Evolutionary conservation across 2,329 filamentous ascomycete species (phyloP), one percentile per base, ranked within the genome.

Genomic region (Xylariaceae sp.): DNA sequence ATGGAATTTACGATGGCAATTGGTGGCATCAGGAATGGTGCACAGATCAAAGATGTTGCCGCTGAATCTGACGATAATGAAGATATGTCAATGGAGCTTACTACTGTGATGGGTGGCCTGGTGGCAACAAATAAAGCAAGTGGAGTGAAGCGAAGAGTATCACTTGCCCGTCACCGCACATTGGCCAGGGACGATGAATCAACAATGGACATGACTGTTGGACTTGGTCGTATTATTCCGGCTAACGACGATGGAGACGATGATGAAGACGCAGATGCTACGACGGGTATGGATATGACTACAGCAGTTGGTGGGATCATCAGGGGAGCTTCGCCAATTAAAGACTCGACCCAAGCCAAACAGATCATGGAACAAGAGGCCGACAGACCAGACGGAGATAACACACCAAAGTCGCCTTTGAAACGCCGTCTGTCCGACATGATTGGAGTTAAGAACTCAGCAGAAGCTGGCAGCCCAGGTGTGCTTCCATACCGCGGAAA

Each of bases 1-100:
- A 96, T 96, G 92, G 92, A 96, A 46, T 83, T 96, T 46, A 96
- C 92, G 0, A 87, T 81, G 43, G 88, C 87, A 1, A 80, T 95
- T 37, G 92, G 91, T 4, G 81, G 83, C 4, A 95, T 96, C 54
- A 76, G 74, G 42, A 68, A 70, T 26, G 53, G 62, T 15, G 55
- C 67, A 20, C 57, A 64, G 18, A 50, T 64, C 3, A 65, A 72
- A 21, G 66, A 63, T 3, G 66, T 74, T 21, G 63, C 68, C 2
- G 68, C 73, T 13, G 74, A 74, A 16, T 63, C 70, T 6, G 73
- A 75, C 3, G 72, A 78, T 47, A 81, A 87, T 37, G 85, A 87
- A 60, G 88, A 92, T 37, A 84, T 91, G 78, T 89, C 88, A 0
- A 92, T 92, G 87, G 89, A 92, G 64, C 79, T 92, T 53, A 90